Base-by-base conservation (phyloP, 106 monocot genomes). In the Dendrobium catenatum region DNA sequence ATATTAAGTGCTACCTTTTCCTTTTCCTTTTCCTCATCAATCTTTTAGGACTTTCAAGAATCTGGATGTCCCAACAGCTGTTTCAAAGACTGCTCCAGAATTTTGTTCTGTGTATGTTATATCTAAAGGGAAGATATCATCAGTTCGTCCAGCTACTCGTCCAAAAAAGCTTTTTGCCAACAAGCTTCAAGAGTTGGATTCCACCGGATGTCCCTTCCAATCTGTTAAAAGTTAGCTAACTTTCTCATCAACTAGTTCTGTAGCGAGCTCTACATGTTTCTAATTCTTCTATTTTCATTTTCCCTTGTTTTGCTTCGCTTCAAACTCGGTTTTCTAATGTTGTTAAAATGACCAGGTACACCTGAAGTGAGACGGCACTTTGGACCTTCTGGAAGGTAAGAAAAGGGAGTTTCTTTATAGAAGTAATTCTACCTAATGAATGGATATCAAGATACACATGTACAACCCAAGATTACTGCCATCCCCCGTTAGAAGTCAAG, bases 91-190 rank as follows among this genome's bases (percentile, higher is more conserved):
- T 61, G 85, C 86, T 48, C 92, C 92, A 37, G 87, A 84, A 42
- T 89, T 82, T 73, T 92, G 92, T 44, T 84, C 85, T 13, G 78
- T 92, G 17, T 92, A 86, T 79, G 79, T 92, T 72, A 86, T 92
- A 83, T 83, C 92, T 24, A 92, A 92, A 75, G 92, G 92, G 76
- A 92, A 86, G 81, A 70, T 89, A 59, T 85, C 85, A 73, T 89
- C 89, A 37, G 59, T 80, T 80, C 78, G 89, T 37, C 87, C 85
- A 26, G 85, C 91, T 18, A 77, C 76, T 78, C 78, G 46, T 47
- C 84, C 81, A 61, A 86, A 82, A 58, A 59, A 49, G 2, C 24
- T 2, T 20, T 76, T 46, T 76, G 44, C 18, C 55, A 76, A 79
- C 42, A 73, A 79, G 43, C 18, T 74, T 24, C 3, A 51, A 18